Conservation (phyloP, 192 early-diverging fungal species). For the Helicostylum pulchrum region DNA sequence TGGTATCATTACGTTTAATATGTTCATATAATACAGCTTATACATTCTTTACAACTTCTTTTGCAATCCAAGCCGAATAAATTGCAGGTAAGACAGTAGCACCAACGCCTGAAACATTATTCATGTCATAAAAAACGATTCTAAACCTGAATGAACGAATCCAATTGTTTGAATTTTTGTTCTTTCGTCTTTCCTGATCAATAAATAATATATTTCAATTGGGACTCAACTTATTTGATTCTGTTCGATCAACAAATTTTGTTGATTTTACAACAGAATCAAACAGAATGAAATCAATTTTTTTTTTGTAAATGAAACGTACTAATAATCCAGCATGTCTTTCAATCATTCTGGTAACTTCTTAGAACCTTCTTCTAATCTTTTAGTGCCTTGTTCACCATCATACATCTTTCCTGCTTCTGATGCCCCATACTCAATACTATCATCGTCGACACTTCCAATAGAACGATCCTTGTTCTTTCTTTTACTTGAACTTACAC, state of each 20-base stretch:
- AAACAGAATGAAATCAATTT: too few species aligned
- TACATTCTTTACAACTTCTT: not conserved
- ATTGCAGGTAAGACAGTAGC: not conserved
- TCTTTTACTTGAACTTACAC: too few species aligned
- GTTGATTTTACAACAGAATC: too few species aligned
- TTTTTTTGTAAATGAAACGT: too few species aligned
- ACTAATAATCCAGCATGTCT: conserved; percentile 1
- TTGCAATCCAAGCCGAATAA: not conserved
- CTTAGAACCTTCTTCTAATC: not conserved
- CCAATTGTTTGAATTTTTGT: conserved; percentile 5
- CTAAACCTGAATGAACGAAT: not conserved
- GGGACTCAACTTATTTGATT: too few species aligned
- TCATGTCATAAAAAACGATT: not conserved
- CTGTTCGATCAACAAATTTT: too few species aligned
- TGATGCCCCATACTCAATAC: not conserved
- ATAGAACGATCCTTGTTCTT: too few species aligned
- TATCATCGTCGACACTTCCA: too few species aligned
- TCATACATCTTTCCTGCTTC: not conserved
- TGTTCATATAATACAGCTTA: not conserved
- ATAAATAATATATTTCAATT: too few species aligned
- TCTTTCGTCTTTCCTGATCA: not conserved
- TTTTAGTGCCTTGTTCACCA: not conserved
- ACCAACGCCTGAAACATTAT: not conserved
- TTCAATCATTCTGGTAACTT: not conserved
- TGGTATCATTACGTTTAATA: not conserved